Percentiles rank a stretch among this genome's conserved stretches.
Conservation (phyloP, 257 asterid species). For the Jacaranda mimosifolia region DNA sequence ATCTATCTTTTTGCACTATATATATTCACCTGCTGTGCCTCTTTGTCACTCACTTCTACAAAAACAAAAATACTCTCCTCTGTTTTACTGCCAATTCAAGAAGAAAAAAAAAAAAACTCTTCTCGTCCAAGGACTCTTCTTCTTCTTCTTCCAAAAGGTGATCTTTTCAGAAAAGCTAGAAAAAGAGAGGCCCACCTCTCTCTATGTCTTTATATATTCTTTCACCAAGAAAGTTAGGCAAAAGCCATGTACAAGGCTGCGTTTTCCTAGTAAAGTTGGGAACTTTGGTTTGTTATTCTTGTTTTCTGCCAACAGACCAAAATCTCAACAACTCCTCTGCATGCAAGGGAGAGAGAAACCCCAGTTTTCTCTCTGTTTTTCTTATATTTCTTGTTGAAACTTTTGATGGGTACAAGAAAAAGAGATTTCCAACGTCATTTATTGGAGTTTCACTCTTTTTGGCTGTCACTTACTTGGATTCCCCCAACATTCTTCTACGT, state of each 20-base stretch:
- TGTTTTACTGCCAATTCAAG: slow-evolving; percentile 29
- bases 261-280: slow-evolving; percentile 33
- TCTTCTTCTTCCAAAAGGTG: slow-evolving; percentile 58
- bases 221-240: slow-evolving; percentile 61
- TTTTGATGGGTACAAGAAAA: neutral
- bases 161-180: slow-evolving; percentile 59
- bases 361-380: neutral
- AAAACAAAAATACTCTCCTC: slow-evolving; percentile 19
- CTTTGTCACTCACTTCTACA: slow-evolving; percentile 44
- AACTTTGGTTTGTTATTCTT: slow-evolving; percentile 35
- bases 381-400: neutral
- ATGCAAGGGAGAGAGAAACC: slow-evolving; percentile 24
- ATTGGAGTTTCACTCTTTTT: slow-evolving; percentile 16
- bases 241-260: slow-evolving; percentile 27
- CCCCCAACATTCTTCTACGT: slow-evolving; percentile 7
- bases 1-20: slow-evolving; percentile 60
- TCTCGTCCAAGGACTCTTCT: slow-evolving; percentile 30
- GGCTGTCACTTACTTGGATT: slow-evolving; percentile 15
- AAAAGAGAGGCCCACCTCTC: slow-evolving; percentile 40
- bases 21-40: slow-evolving; percentile 42
- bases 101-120: slow-evolving; percentile 27
- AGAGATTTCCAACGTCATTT: slow-evolving; percentile 6
- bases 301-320: slow-evolving; percentile 40
- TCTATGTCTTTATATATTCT: slow-evolving; percentile 32
- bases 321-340: slow-evolving; percentile 34